Evolutionary conservation across 805 yeast species (phyloP), one percentile per base, ranked within the genome.

Genomic region (Blastobotrys terrestris): DNA sequence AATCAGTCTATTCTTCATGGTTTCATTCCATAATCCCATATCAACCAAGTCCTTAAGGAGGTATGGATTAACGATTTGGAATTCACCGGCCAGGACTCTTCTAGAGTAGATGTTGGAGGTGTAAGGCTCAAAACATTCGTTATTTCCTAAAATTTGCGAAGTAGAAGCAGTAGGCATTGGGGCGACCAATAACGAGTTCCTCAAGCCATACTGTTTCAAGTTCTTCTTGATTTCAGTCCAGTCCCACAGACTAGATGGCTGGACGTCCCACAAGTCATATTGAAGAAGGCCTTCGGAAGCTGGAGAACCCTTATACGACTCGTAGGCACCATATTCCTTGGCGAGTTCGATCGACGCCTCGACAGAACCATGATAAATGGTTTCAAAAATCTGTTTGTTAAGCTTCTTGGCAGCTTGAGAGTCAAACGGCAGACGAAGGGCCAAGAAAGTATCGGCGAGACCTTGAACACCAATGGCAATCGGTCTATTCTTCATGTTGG

Each of bases 141-240:
- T 91, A 74, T 79, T 88, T 41, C 97, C 98, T 50, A 92, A 75
- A 49, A 92, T 91, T 73, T 90, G 97, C 2, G 98, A 92, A 1
- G 98, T 92, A 1, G 97, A 89, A 1, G 98, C 98, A 15, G 98
- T 92, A 44, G 98, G 98, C 98, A 92, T 92, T 50, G 97, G 94
- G 18, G 67, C 67, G 46, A 89, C 86, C 35, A 89, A 67, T 53
- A 92, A 72, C 3, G 97, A 92, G 73, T 92, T 92, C 64, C 97
- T 76, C 43, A 92, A 63, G 47, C 98, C 98, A 63, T 80, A 70
- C 56, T 71, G 68, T 49, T 71, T 71, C 55, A 92, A 75, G 42
- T 79, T 72, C 8, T 70, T 72, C 69, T 85, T 89, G 61, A 89
- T 69, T 4, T 69, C 57, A 58, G 80, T 86, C 98, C 98, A 92